Evolutionary conservation across 208 protist species (phyloP), one percentile per base, ranked within the genome.

Genomic region (Trypanosoma brucei): DNA sequence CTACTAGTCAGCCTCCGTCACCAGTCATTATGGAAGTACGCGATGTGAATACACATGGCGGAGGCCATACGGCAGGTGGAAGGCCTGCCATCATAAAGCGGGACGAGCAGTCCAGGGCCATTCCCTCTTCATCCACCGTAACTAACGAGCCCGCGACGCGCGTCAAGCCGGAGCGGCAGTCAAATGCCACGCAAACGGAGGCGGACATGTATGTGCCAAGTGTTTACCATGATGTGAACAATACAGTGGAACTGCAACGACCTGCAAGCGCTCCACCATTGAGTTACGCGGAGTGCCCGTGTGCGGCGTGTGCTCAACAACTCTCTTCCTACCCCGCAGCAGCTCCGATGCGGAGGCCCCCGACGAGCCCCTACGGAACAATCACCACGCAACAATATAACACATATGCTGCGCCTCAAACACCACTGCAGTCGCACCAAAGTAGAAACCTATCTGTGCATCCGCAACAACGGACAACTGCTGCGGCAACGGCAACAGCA

Each of bases 251-350:
- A 14, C 42, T 11, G 42, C 6, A 46, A 22, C 22, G 22, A 22
- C 22, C 22, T 22, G 22, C 22, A 22, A 22, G 22, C 22, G 22
- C 22, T 46, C 8, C 60, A 7, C 60, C 69, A 45, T 59, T 58
- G 40, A 74, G 66, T 52, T 73, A 73, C 59, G 63, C 70, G 11
- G 54, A 82, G 40, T 86, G 80, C 63, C 65, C 70, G 34, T 86
- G 80, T 66, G 55, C 74, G 5, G 72, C 80, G 4, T 86, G 80
- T 53, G 67, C 62, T 2, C 68, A 79, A 46, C 42, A 46, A 11
- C 42, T 6, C 42, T 46, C 42, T 11, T 11, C 6, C 6, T 46
- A 46, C 42, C 8, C 8, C 11, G 42, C 42, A 46, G 42, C 7
- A 31, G 3, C 37, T 39, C 36, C 11, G 40, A 65, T 35, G 39